These are phyloP conservation scores for Penicillium expansum DNA, from an alignment of 2,329 filamentous ascomycete species.

Conservation along the genomic window DNA sequence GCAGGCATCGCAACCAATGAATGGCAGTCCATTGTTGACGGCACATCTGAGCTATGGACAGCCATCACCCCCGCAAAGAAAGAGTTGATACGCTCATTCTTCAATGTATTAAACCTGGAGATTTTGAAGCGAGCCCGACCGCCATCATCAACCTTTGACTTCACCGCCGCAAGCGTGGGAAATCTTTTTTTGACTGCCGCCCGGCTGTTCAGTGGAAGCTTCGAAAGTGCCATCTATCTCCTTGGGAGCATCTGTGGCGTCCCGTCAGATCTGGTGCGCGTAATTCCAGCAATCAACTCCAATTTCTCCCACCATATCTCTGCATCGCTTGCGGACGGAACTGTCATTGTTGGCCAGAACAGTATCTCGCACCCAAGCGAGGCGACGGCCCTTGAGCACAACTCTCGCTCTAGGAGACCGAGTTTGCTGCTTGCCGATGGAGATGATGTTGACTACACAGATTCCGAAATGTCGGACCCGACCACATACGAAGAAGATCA, in stretches of 20 bases:
- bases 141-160: slow-evolving; percentile 71
- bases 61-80: slow-evolving; percentile 68
- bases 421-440: slow-evolving; percentile 39
- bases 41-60: slow-evolving; percentile 72
- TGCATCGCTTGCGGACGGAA: slow-evolving; percentile 72
- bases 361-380: slow-evolving; percentile 81
- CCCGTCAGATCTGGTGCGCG: slow-evolving; percentile 65
- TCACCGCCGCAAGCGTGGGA: slow-evolving; percentile 70
- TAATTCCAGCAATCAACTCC: slow-evolving; percentile 87
- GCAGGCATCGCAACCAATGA: slow-evolving; percentile 64
- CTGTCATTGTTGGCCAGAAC: slow-evolving; percentile 84
- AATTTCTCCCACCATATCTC: slow-evolving; percentile 96
- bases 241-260: slow-evolving; percentile 85
- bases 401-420: slow-evolving; percentile 30
- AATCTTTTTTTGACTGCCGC: slow-evolving; percentile 82
- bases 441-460: slow-evolving; percentile 32
- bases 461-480: slow-evolving; percentile 33
- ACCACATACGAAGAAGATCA: slow-evolving; percentile 47
- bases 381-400: slow-evolving; percentile 52
- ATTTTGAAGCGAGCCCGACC: slow-evolving; percentile 72
- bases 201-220: slow-evolving; percentile 84
- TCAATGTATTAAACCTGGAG: slow-evolving; percentile 74
- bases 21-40: slow-evolving; percentile 88
- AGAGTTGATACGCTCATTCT: slow-evolving; percentile 72
- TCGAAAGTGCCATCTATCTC: slow-evolving; percentile 89